Percentiles rank a stretch among this genome's conserved stretches.
Evolutionary conservation across 768 basidiomycete species (phyloP).

Genomic region (Xanthoconium purpureum): DNA sequence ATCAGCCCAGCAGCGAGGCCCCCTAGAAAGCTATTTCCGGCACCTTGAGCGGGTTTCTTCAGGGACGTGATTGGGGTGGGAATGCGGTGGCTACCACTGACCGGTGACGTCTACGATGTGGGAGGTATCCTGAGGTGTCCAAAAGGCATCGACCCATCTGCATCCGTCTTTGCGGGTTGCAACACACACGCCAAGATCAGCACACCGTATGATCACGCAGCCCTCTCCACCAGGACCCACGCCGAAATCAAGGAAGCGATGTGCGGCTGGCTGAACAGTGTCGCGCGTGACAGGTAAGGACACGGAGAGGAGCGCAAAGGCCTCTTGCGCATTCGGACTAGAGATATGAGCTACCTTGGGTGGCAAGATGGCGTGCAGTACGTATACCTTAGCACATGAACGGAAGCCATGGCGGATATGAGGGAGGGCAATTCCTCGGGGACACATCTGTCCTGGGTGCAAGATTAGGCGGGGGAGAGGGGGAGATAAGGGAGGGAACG

Average conservation of each 20-base stretch:
- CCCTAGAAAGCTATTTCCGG: slow-evolving; percentile 88
- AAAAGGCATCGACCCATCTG: slow-evolving; percentile 75
- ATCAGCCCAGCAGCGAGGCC: slow-evolving; percentile 75
- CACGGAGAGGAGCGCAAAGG: slow-evolving; percentile 61
- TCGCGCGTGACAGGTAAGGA: slow-evolving; percentile 40
- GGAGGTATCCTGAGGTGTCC: slow-evolving; percentile 44
- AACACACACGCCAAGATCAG: slow-evolving; percentile 67
- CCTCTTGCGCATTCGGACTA: slow-evolving; percentile 88
- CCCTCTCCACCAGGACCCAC: slow-evolving; percentile 50
- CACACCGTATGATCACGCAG: slow-evolving; percentile 72
- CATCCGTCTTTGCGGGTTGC: slow-evolving; percentile 40
- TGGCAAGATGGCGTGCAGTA: background rate
- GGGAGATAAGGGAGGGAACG: slow-evolving; percentile 22
- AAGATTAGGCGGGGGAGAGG: background rate
- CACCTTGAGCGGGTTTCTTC: slow-evolving; percentile 46
- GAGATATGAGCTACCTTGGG: slow-evolving; percentile 3
- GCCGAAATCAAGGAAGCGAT: slow-evolving; percentile 57
- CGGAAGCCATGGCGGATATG: slow-evolving; percentile 49
- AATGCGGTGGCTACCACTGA: slow-evolving; percentile 24
- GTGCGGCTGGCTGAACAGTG: slow-evolving; percentile 65
- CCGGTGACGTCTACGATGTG: slow-evolving; percentile 83
- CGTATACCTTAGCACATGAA: slow-evolving; percentile 66
- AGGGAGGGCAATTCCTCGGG: slow-evolving; percentile 77
- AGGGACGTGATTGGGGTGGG: background rate
- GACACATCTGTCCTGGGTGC: slow-evolving; percentile 64